These are phyloP conservation scores for Fraxinus xanthoxyloides DNA, from an alignment of 305 asterid species.

Conservation along the genomic window DNA sequence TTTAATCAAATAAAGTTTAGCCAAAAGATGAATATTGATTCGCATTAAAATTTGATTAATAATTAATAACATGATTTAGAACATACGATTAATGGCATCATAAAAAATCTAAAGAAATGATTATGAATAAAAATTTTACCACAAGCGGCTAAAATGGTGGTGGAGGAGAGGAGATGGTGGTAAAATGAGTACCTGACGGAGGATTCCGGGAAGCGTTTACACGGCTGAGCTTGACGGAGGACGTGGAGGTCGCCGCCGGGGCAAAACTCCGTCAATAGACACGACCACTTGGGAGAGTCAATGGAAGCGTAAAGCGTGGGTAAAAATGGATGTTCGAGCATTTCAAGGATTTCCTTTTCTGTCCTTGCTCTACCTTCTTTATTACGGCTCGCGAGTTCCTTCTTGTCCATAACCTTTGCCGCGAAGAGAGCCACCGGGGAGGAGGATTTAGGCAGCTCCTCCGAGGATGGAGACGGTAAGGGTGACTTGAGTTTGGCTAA, in stretches of 20 bases:
- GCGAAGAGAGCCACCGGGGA: constrained; percentile 51
- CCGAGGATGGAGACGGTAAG: background rate
- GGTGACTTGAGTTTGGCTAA: constrained; percentile 64
- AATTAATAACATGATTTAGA: background rate
- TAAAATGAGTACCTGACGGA: constrained; percentile 67
- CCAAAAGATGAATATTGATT: background rate
- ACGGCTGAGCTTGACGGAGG: constrained; percentile 94
- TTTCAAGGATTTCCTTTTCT: constrained; percentile 81
- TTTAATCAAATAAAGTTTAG: background rate
- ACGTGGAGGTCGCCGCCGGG: constrained; percentile 99
- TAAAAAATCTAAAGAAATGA: background rate
- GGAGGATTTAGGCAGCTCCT: constrained; percentile 10
- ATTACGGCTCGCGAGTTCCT: constrained; percentile 75
- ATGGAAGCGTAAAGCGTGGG: constrained; percentile 81
- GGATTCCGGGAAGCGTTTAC: constrained; percentile 81
- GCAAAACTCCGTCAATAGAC: constrained; percentile 85
- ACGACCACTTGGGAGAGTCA: constrained; percentile 85
- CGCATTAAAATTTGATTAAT: background rate
- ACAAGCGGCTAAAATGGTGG: background rate
- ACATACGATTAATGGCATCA: background rate
- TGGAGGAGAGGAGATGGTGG: background rate
- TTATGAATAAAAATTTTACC: background rate
- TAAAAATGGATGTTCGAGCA: constrained; percentile 84
- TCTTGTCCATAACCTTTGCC: constrained; percentile 89
- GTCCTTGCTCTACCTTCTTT: constrained; percentile 91